Evolutionary conservation across 371 early-diverging fungal species (phyloP).

Genomic region (Blakeslea trispora): DNA sequence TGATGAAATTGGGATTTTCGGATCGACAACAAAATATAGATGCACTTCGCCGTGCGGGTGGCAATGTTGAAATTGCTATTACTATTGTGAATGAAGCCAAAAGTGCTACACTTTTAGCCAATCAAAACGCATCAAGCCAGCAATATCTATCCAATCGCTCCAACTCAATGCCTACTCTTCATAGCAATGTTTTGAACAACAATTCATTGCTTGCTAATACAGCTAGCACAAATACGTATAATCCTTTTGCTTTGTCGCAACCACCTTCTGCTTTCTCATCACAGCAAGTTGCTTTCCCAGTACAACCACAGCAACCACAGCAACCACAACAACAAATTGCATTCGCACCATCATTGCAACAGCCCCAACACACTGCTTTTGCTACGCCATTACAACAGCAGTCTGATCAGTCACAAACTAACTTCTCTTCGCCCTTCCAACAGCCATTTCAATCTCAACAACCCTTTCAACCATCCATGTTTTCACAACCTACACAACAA

Average conservation of each 20-base stretch:
- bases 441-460: background rate
- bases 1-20: conserved; percentile 53
- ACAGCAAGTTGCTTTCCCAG: background rate
- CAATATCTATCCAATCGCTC: conserved; percentile 16
- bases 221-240: background rate
- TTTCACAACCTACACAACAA: background rate
- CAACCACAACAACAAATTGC: background rate
- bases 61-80: conserved; percentile 59
- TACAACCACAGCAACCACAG: no score
- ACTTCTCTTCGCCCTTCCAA: background rate
- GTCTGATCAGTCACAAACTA: background rate
- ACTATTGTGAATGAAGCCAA: conserved; percentile 51
- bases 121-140: conserved; percentile 10
- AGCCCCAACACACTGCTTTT: background rate
- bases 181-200: conserved; percentile 4
- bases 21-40: conserved; percentile 49
- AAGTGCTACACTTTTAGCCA: conserved; percentile 6
- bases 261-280: no score
- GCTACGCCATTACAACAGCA: background rate
- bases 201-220: conserved; percentile 11
- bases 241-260: conserved; percentile 1
- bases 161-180: conserved; percentile 12
- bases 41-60: conserved; percentile 60
- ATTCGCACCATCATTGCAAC: background rate
- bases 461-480: background rate